A percentile compares a stretch with the other conserved stretches of the same genome.
phyloP scores from a whole-genome alignment of 495 filamentous ascomycete genomes.

The Neurospora pannonica region DNA sequence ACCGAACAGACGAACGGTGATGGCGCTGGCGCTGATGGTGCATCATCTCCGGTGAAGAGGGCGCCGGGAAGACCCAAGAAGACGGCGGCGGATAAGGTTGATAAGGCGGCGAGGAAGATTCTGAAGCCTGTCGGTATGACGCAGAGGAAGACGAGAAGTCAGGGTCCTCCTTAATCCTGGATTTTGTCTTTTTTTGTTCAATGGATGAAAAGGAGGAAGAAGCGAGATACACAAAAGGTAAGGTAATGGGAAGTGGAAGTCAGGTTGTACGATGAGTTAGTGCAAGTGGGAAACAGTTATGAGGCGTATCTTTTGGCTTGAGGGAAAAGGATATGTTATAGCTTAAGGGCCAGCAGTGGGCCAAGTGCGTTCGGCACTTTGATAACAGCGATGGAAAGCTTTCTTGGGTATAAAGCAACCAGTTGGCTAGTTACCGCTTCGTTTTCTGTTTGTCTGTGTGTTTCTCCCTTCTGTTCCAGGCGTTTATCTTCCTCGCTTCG shows the following conservation, averaged over 20 bases:
- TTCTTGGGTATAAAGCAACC: background rate
- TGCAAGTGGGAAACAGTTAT: background rate
- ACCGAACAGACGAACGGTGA: slow-evolving; percentile 14
- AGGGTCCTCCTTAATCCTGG: slow-evolving; percentile 27
- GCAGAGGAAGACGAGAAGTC: slow-evolving; percentile 34
- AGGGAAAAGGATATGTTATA: background rate
- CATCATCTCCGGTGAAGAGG: background rate
- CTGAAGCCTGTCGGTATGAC: slow-evolving; percentile 26
- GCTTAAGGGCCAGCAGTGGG: background rate
- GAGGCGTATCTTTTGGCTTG: background rate
- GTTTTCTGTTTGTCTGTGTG: background rate
- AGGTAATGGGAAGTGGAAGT: too few relatives aligned
- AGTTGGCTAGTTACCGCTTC: background rate
- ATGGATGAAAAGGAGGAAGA: background rate
- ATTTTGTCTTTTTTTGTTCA: background rate
- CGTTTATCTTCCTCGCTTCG: background rate
- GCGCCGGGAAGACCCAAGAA: background rate
- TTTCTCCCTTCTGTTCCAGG: background rate
- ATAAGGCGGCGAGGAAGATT: background rate
- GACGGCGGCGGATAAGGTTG: background rate
- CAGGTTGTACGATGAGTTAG: background rate
- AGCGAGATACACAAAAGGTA: background rate
- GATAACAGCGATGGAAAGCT: background rate
- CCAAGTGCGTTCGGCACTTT: background rate
- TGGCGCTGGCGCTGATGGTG: background rate